phyloP scores from a whole-genome alignment of 352 stramenopile genomes.

The Phytopythium delawarense region DNA sequence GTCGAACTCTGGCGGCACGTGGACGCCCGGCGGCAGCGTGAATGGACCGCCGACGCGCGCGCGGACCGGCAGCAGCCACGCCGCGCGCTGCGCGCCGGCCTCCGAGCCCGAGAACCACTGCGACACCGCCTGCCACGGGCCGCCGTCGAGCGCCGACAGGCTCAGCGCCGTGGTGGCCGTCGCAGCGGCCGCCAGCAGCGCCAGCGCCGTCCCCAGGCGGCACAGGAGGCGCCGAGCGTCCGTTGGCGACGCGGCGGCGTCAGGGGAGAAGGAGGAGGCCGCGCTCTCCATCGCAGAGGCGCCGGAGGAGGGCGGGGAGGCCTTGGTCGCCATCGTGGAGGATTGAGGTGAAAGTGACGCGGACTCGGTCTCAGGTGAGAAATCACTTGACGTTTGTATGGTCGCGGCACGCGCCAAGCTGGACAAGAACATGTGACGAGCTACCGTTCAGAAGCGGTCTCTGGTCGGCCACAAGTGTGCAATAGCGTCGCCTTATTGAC shows the following conservation, averaged over 20 bases:
- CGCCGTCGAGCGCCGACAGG: too few relatives aligned
- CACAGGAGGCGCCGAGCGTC: neutral
- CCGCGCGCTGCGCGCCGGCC: too few relatives aligned
- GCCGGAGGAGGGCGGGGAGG: neutral
- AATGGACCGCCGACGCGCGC: neutral
- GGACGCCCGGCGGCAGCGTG: neutral
- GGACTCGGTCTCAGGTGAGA: neutral
- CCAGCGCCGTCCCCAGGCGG: neutral
- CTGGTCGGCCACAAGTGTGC: neutral
- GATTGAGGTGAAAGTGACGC: neutral
- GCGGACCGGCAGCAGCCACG: neutral
- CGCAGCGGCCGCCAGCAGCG: too few relatives aligned
- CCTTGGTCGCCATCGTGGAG: neutral
- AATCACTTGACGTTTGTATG: neutral
- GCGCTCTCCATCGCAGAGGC: neutral
- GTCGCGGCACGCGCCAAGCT: neutral
- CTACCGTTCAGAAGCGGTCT: neutral
- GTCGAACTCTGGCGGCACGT: neutral
- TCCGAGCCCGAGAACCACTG: neutral
- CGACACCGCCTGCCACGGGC: neutral
- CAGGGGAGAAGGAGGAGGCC: neutral
- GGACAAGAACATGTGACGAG: neutral
- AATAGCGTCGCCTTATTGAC: neutral
- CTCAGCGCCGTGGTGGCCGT: too few relatives aligned
- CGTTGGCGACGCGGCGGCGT: neutral